These are phyloP conservation scores for Tieghemostelium lacteum DNA, from an alignment of 78 protist genomes.

Conservation along the genomic window DNA sequence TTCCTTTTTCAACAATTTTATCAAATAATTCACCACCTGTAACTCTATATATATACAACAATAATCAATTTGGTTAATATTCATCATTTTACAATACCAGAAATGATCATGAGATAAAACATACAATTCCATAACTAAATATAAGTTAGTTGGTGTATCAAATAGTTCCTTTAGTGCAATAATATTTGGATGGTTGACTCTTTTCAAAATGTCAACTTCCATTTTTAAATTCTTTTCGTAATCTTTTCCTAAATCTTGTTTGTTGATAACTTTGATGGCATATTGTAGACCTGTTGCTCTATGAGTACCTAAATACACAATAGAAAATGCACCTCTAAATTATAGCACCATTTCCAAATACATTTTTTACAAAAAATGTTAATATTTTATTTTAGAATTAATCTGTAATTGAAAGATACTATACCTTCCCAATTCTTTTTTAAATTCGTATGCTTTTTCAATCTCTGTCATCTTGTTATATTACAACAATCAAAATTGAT, in stretches of 20 bases:
- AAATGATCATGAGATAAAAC: neutral
- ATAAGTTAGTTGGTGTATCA: constrained; percentile 73
- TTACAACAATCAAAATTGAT: no score
- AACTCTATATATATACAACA: constrained; percentile 18
- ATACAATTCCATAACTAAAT: constrained; percentile 81
- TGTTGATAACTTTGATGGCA: constrained; percentile 85
- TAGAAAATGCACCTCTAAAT: constrained; percentile 78
- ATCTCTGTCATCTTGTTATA: constrained; percentile 23
- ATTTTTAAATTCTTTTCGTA: constrained; percentile 78
- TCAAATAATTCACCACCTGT: constrained; percentile 95
- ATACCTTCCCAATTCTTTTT: constrained; percentile 80
- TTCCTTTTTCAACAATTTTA: constrained; percentile 85
- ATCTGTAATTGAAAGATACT: neutral
- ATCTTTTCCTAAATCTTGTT: constrained; percentile 41
- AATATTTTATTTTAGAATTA: neutral
- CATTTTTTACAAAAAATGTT: neutral
- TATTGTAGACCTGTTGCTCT: constrained; percentile 45
- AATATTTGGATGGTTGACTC: constrained; percentile 75
- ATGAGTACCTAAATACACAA: constrained; percentile 73
- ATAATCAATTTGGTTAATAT: neutral
- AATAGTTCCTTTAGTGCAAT: constrained; percentile 77
- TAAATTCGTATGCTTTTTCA: constrained; percentile 61
- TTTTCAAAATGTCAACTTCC: constrained; percentile 74
- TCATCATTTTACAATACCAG: neutral
- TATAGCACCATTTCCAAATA: neutral